Base-by-base conservation (phyloP, 306 rosid genomes). In the Benincasa hispida region DNA sequence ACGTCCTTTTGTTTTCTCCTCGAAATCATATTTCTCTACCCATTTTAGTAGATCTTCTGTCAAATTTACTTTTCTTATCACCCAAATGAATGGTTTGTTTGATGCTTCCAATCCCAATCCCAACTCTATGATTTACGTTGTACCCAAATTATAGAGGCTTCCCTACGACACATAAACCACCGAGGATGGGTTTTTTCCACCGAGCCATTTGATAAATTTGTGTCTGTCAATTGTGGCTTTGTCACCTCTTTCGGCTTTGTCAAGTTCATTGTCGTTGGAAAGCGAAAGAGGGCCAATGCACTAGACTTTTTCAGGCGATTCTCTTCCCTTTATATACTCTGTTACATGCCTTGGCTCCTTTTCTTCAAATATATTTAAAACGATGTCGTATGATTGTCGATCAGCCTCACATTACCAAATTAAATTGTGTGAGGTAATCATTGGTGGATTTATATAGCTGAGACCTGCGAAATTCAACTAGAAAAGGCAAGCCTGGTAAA, bases 211-310 rank as follows among this genome's bases (percentile, higher is more conserved):
- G 47, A 68, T 28, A 56, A 76, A 73, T 9, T 75, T 21, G 10
- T 74, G 5, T 41, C 78, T 87, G 21, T 85, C 82, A n/a, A 79
- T 73, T 17, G 87, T n/a, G 4, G 65, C 73, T 28, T 73, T 82
- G 41, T 84, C 74, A 10, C 97, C 96, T 82, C 95, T 81, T 32
- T 84, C 82, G 47, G 81, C 85, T 78, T 82, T 89, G 65, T 89
- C 92, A 51, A 81, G 74, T 59, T 70, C 45, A 54, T 83, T 75
- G 35, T 75, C n/a, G n/a, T n/a, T n/a, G n/a, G n/a, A n/a, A n/a
- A n/a, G n/a, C n/a, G n/a, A n/a, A n/a, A n/a, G n/a, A 2, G 85
- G 87, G 3, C 87, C 87, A 5, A 45, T 57, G 30, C 88, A 89
- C 97, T 94, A 91, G 28, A 82, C 74, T 67, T 84, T 87, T 9